Evolutionary conservation across 306 rosid genomes (phyloP), one percentile per base, ranked within the genome.

Genomic region (Trichosanthes truncata): DNA sequence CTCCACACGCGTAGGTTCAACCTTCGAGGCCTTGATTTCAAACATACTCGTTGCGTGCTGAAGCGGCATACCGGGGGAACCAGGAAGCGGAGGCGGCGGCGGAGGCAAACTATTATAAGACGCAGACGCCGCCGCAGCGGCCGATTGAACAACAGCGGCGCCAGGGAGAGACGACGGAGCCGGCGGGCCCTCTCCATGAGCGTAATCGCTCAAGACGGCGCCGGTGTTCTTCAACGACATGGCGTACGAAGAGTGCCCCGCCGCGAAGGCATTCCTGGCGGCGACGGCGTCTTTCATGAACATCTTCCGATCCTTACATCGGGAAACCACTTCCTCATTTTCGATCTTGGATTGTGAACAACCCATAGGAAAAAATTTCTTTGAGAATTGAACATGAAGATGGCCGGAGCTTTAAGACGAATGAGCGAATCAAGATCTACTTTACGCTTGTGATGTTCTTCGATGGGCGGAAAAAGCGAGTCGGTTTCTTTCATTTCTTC

Each of bases 311-410:
- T 93, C 92, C 72, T 90, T 95, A 88, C 99, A 95, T 3, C 97
- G 91, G 1, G 90, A 82, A 63, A 95, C 93, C 0, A 96, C 92
- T 77, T 95, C 99, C 65, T 95, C 98, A 89, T 95, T 95, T 83
- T 95, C 98, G 89, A 95, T 95, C 88, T 91, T 95, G 0, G 99
- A 95, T 79, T 95, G 98, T 41, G 83, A 78, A 77, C 99, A 95
- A 33, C 99, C 99, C 99, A 95, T 95, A 1, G 72, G 18, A n/a
- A 15, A 8, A 12, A 43, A 60, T 0, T 49, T 9, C 10, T 8
- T 4, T 11, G 56, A 35, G 80, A 53, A 82, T 72, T 40, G 76
- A 57, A 77, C 80, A 43, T 59, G 67, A 65, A 25, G 76, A 17
- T 25, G 55, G 59, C 36, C 46, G 35, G 38, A 29, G 72, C 11